phyloP scores from a whole-genome alignment of 305 asterid genomes.

The Lippia alba region DNA sequence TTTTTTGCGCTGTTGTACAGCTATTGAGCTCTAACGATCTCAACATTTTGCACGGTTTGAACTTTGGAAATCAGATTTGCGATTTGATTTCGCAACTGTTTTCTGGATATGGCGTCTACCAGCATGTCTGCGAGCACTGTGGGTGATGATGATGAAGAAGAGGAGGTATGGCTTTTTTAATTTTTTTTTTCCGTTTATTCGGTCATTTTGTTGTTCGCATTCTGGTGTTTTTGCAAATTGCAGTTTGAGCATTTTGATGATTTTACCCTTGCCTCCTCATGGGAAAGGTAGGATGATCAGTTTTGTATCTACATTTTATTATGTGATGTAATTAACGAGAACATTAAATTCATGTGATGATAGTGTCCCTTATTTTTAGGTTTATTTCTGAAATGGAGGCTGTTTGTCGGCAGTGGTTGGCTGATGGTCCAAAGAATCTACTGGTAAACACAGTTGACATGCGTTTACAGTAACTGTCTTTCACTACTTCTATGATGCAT shows the following conservation, averaged over 20 bases:
- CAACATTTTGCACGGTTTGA: slow-evolving; percentile 55
- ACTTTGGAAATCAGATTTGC: slow-evolving; percentile 48
- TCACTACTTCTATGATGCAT: slow-evolving; percentile 27
- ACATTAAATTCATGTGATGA: slow-evolving; percentile 28
- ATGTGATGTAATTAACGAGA: slow-evolving; percentile 15
- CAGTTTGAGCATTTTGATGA: slow-evolving; percentile 93
- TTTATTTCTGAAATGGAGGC: slow-evolving; percentile 95
- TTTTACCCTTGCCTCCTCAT: slow-evolving; percentile 87
- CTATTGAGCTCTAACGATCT: too few relatives aligned
- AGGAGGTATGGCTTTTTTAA: slow-evolving; percentile 31
- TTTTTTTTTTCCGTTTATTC: slow-evolving; percentile 50
- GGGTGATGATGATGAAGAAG: slow-evolving; percentile 50
- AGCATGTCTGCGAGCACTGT: slow-evolving; percentile 41
- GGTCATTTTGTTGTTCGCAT: slow-evolving; percentile 37
- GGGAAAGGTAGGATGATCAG: slow-evolving; percentile 71
- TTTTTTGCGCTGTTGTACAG: neutral
- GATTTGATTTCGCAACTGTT: slow-evolving; percentile 27
- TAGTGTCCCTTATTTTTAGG: slow-evolving; percentile 42
- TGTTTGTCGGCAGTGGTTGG: slow-evolving; percentile 91
- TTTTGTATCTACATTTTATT: slow-evolving; percentile 3
- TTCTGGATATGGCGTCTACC: slow-evolving; percentile 49
- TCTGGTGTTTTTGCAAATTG: slow-evolving; percentile 49
- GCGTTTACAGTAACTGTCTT: slow-evolving; percentile 16
- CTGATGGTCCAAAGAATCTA: slow-evolving; percentile 83
- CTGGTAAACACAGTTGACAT: slow-evolving; percentile 50